Evolutionary conservation across 2,329 filamentous ascomycete species (phyloP), one percentile per base, ranked within the genome.

Genomic region (Pseudocercospora fijiensis): DNA sequence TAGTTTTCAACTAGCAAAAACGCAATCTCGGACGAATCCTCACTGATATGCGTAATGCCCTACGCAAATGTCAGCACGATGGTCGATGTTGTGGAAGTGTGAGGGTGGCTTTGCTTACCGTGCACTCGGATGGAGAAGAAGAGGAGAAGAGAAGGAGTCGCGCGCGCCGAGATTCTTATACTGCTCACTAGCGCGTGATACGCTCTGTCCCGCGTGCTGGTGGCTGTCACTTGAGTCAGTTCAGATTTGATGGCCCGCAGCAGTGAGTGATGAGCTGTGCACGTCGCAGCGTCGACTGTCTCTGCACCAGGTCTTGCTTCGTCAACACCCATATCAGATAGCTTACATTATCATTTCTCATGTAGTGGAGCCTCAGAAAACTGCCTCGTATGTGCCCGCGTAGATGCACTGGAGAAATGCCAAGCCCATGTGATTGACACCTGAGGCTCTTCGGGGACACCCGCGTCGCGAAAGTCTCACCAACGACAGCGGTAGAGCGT

Each of bases 1-100:
- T 90, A 90, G 88, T 90, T 90, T 90, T 90, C 88, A 91, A 90
- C 88, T 90, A 91, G 89, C 89, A 91, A 91, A 90, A 91, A 91
- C 84, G 85, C 85, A 85, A 86, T 86, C 88, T 92, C 90, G 86
- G 90, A 91, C 87, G 85, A 87, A 88, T 91, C 89, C 87, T 92
- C 89, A 92, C 87, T 89, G 88, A 86, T 86, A 88, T 85, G 85
- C 87, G 85, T 90, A 89, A 89, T 85, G 88, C 89, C 88, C 86
- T 41, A 18, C 18, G 16, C 8, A 18, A 3, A 7, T 41, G 37
- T 41, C 16, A 41, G 37, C 18, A 41, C 37, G 1, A 41, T 41
- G 11, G 33, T 37, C 4, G 33, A 37, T 4, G 16, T 37, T 37
- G 33, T 37, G 33, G 33, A n/a, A 37, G 37, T 18, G 37, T 41